Evolutionary conservation across 345 rosid genomes (phyloP).

Genomic region (rapeseed (Brassica napus)): DNA sequence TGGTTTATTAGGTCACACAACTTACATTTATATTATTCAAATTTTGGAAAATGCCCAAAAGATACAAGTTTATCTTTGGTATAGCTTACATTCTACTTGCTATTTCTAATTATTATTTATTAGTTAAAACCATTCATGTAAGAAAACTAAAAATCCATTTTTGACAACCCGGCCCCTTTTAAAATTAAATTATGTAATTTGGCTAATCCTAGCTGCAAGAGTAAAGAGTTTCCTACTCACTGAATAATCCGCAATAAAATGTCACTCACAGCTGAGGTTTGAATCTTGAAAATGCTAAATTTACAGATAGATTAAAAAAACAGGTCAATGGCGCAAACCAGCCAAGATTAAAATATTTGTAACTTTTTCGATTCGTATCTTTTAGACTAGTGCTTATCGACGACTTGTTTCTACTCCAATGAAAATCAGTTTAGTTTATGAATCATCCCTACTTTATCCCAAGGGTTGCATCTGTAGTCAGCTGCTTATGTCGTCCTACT

Average conservation of each 20-base stretch:
- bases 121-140: not conserved
- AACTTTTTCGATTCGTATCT: not conserved
- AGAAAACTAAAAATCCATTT: not conserved
- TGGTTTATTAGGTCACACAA: not conserved
- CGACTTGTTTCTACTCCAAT: constrained; percentile 4
- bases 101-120: not conserved
- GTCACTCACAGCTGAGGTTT: not conserved
- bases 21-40: not conserved
- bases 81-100: not conserved
- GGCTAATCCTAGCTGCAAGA: not conserved
- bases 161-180: no score
- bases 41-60: not conserved
- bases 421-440: not conserved
- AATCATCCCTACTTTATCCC: not conserved
- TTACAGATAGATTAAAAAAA: not conserved
- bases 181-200: no score
- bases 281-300: not conserved
- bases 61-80: not conserved
- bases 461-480: not conserved
- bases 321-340: not conserved
- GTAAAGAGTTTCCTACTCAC: not conserved
- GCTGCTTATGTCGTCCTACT: constrained; percentile 3
- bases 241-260: not conserved
- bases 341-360: not conserved
- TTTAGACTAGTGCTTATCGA: not conserved